A percentile compares a stretch with the other conserved stretches of the same genome.
These are phyloP conservation scores for Meyerozyma carpophila DNA, from an alignment of 1,139 yeast genomes.

Conservation along the genomic window DNA sequence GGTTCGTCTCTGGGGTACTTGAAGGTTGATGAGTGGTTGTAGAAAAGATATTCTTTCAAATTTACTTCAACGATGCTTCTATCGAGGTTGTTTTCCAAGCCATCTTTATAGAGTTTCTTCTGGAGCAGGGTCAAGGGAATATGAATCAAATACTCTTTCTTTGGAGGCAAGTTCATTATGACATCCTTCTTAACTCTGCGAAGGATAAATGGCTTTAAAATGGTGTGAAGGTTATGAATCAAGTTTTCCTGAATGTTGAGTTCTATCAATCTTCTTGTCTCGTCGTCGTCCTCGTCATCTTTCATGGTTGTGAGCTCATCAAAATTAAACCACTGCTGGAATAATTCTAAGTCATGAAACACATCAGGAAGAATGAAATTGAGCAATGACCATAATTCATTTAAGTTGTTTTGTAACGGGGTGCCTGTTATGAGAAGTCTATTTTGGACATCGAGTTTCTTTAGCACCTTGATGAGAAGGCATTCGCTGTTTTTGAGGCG, in stretches of 20 bases:
- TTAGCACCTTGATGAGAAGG: constrained; percentile 63
- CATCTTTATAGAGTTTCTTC: constrained; percentile 54
- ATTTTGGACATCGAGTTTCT: constrained; percentile 60
- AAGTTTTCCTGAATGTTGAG: constrained; percentile 61
- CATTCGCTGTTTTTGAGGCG: constrained; percentile 81
- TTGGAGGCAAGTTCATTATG: constrained; percentile 65
- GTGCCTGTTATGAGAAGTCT: constrained; percentile 85
- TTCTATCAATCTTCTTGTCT: constrained; percentile 42
- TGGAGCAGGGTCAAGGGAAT: constrained; percentile 64
- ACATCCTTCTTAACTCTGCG: constrained; percentile 78
- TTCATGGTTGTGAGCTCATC: constrained; percentile 44
- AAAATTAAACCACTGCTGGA: constrained; percentile 92
- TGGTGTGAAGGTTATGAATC: constrained; percentile 75
- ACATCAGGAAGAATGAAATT: constrained; percentile 90
- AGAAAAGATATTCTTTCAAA: constrained; percentile 40
- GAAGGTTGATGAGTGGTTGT: constrained; percentile 22
- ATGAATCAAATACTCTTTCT: constrained; percentile 81
- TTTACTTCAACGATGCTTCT: constrained; percentile 37
- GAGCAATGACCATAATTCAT: constrained; percentile 84
- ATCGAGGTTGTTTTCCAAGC: constrained; percentile 44
- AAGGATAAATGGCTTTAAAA: constrained; percentile 79
- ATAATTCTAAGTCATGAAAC: constrained; percentile 81
- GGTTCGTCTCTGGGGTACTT: constrained; percentile 10
- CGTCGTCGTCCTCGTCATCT: constrained; percentile 16
- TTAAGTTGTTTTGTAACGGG: constrained; percentile 83